A percentile compares a stretch with the other conserved stretches of the same genome.
phyloP scores from a whole-genome alignment of 2,329 filamentous ascomycete genomes.

The Lecanicillium sp. region DNA sequence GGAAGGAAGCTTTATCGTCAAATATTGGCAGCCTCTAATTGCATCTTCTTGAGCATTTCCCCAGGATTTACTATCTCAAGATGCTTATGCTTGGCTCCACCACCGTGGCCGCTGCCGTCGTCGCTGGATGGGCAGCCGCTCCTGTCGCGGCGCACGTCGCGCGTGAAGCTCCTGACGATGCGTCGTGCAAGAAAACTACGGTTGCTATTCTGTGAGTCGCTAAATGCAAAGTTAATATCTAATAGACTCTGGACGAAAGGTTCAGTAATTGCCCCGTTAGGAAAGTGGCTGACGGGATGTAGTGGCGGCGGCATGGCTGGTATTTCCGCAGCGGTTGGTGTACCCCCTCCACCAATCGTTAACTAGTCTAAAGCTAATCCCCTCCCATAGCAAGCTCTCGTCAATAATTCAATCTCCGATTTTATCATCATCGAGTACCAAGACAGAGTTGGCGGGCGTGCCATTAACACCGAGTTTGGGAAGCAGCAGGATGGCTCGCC shows the following conservation, averaged over 20 bases:
- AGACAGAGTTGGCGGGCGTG: slow-evolving; percentile 53
- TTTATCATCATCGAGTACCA: slow-evolving; percentile 61
- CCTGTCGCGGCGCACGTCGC: slow-evolving; percentile 8
- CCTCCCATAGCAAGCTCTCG: slow-evolving; percentile 39
- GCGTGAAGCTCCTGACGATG: not conserved
- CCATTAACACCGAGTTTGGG: slow-evolving; percentile 51
- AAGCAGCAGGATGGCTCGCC: slow-evolving; percentile 38
- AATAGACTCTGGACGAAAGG: not conserved
- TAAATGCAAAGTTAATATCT: not conserved
- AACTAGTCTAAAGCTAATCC: not conserved
- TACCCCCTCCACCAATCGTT: not conserved
- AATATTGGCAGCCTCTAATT: too few species aligned
- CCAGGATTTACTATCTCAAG: too few species aligned
- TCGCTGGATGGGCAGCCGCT: not conserved
- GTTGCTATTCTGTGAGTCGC: slow-evolving; percentile 23
- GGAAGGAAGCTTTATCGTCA: too few species aligned
- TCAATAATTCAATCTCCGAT: slow-evolving; percentile 52
- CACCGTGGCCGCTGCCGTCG: not conserved
- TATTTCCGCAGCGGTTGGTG: slow-evolving; percentile 6
- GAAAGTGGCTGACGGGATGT: not conserved
- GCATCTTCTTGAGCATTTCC: too few species aligned
- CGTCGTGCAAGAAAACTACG: slow-evolving; percentile 19
- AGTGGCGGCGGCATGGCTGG: slow-evolving; percentile 10
- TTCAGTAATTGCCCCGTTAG: too few species aligned
- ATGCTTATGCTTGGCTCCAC: not conserved